These are phyloP conservation scores for Penicillium goetzii DNA, from an alignment of 495 filamentous ascomycete species.

Conservation along the genomic window DNA sequence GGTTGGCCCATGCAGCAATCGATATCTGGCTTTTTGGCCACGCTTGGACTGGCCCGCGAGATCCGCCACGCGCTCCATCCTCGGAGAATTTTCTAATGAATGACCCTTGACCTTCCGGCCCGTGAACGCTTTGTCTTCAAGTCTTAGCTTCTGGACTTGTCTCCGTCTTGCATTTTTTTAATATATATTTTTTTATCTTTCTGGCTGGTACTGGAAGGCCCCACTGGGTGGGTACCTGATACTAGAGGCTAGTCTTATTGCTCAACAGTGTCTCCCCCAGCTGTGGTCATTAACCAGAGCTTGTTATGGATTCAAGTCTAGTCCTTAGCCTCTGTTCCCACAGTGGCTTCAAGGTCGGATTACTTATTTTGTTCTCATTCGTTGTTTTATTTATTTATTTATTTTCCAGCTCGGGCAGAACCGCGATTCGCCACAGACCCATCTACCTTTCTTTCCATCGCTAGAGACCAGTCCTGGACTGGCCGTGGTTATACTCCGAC, in stretches of 20 bases:
- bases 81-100: slow-evolving; percentile 26
- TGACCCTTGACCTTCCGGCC: background rate
- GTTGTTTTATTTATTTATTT: slow-evolving; percentile 12
- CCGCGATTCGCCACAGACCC: slow-evolving; percentile 31
- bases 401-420: slow-evolving; percentile 25
- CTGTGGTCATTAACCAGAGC: slow-evolving; percentile 20
- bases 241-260: background rate
- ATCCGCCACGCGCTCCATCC: slow-evolving; percentile 24
- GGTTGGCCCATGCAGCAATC: slow-evolving; percentile 23
- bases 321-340: slow-evolving; percentile 9
- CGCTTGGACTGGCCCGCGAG: slow-evolving; percentile 4
- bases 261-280: background rate
- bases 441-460: background rate
- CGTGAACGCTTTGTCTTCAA: slow-evolving; percentile 3
- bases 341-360: background rate
- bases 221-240: slow-evolving; percentile 8
- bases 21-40: slow-evolving; percentile 7
- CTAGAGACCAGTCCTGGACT: slow-evolving; percentile 8
- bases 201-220: background rate
- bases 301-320: slow-evolving; percentile 9
- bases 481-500: slow-evolving; percentile 25
- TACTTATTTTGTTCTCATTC: slow-evolving; percentile 12
- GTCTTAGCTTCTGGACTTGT: background rate
- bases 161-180: background rate
- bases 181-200: background rate